Evolutionary conservation across 306 rosid species (phyloP), one percentile per base, ranked within the genome.

Genomic region (Hippophae tibetana): DNA sequence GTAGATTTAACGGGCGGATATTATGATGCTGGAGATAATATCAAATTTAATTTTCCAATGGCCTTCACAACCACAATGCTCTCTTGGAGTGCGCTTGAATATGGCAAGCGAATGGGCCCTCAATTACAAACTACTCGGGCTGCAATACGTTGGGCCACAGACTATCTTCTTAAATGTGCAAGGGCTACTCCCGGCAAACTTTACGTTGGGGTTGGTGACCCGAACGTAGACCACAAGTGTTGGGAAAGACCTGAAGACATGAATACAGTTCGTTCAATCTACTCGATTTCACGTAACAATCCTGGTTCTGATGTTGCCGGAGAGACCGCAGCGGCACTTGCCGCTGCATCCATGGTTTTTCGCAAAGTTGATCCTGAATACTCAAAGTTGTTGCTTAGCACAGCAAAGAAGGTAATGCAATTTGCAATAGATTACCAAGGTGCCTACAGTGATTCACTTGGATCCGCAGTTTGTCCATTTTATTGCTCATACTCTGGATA

Each of bases 191-290:
- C 95, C 0, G 92, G 86, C 1, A 75, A 38, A 70, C 89, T 92
- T 58, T 92, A 92, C 8, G 95, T 85, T 43, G 98, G 98, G 0
- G 89, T 92, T 10, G 98, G 96, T 2, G 92, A 92, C 66, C 89
- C 93, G 0, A 81, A 81, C 10, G 75, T 52, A 7, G 98, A 92
- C 71, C 96, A 87, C 71, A 85, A 80, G 43, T 92, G 98, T 13
- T 92, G 98, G 98, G 98, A 85, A 47, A 80, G 98, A 50, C 96
- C 98, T 1, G 98, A 90, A 67, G 96, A 90, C 67, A 90, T 90
- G 96, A 81, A 79, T 73, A 83, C 95, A 0, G 61, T 13, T 0
- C 79, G 98, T 12, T 56, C 86, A 0, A 87, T 87, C 0, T 87
- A 83, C 43, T 87, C 74, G 31, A 86, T 92, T 52, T 87, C 98